phyloP scores from a whole-genome alignment of 2,329 filamentous ascomycete genomes.

The Dactylella cylindrospora region DNA sequence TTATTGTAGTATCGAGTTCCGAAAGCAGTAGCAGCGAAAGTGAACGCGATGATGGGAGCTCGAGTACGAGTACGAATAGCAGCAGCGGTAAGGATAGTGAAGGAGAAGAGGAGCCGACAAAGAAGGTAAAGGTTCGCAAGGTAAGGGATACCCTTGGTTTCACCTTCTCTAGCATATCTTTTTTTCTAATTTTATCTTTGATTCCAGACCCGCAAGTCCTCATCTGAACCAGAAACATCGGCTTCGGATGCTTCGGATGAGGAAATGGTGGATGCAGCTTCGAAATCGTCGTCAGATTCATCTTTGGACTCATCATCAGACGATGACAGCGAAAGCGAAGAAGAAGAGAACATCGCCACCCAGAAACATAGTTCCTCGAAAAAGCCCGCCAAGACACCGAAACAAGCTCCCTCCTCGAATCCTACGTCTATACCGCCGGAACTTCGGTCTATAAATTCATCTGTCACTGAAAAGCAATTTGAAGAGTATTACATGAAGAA shows the following conservation, averaged over 20 bases:
- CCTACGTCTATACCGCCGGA: conserved; percentile 18
- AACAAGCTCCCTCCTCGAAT: conserved; percentile 11
- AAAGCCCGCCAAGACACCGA: neutral
- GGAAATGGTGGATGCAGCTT: conserved; percentile 14
- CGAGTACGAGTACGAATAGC: conserved; percentile 32
- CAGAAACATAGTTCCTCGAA: neutral
- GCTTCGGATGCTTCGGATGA: conserved; percentile 13
- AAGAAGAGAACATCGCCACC: conserved; percentile 1
- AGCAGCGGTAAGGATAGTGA: conserved; percentile 24
- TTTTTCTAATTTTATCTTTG: conserved; percentile 18
- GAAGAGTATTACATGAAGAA: conserved; percentile 44
- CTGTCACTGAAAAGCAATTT: conserved; percentile 29
- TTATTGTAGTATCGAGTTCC: conserved; percentile 33
- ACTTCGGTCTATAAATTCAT: conserved; percentile 10
- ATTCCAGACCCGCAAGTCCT: neutral
- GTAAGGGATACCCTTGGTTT: conserved; percentile 14
- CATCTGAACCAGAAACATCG: conserved; percentile 7
- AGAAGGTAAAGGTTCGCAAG: conserved; percentile 23
- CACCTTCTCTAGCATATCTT: neutral
- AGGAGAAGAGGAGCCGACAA: conserved; percentile 1
- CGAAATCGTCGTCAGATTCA: conserved; percentile 6
- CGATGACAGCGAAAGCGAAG: conserved; percentile 1
- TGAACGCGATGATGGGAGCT: neutral
- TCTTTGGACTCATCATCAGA: conserved; percentile 1
- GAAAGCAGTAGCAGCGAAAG: conserved; percentile 35